Percentiles rank a stretch among this genome's conserved stretches.
These are phyloP conservation scores for Erythrophleum ivorense DNA, from an alignment of 331 rosid genomes.

Conservation along the genomic window DNA sequence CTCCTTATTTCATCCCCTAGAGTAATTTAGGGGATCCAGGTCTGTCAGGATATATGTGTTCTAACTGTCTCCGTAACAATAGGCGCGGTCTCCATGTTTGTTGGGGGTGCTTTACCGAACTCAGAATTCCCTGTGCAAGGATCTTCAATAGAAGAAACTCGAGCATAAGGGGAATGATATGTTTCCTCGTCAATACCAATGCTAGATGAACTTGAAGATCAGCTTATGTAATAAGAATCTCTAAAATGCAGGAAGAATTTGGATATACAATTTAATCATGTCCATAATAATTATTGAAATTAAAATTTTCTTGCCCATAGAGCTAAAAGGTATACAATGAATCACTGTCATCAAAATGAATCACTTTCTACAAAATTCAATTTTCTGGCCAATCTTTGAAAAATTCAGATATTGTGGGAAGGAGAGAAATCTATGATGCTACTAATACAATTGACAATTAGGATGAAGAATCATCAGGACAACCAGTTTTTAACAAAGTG, in stretches of 20 bases:
- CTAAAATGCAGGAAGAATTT: slow-evolving; percentile 32
- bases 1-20: no score
- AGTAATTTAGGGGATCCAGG: no score
- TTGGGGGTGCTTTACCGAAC: slow-evolving; percentile 64
- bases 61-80: slow-evolving; percentile 53
- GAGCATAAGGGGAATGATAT: slow-evolving; percentile 76
- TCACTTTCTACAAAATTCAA: no score
- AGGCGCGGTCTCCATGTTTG: slow-evolving; percentile 53
- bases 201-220: slow-evolving; percentile 48
- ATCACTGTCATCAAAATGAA: slow-evolving; percentile 12
- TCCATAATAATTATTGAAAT: slow-evolving; percentile 17
- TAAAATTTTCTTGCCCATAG: slow-evolving; percentile 6
- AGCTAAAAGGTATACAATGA: slow-evolving; percentile 9
- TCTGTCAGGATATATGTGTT: slow-evolving; percentile 48
- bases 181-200: slow-evolving; percentile 44
- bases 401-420: no score
- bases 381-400: no score
- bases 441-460: slow-evolving; percentile 5
- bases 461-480: slow-evolving; percentile 7
- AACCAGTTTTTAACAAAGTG: slow-evolving; percentile 3
- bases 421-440: no score
- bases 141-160: slow-evolving; percentile 85
- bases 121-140: slow-evolving; percentile 74
- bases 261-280: slow-evolving; percentile 7
- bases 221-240: slow-evolving; percentile 27